Base-by-base conservation (phyloP, 768 basidiomycete species). In the Lactarius evosmus region DNA sequence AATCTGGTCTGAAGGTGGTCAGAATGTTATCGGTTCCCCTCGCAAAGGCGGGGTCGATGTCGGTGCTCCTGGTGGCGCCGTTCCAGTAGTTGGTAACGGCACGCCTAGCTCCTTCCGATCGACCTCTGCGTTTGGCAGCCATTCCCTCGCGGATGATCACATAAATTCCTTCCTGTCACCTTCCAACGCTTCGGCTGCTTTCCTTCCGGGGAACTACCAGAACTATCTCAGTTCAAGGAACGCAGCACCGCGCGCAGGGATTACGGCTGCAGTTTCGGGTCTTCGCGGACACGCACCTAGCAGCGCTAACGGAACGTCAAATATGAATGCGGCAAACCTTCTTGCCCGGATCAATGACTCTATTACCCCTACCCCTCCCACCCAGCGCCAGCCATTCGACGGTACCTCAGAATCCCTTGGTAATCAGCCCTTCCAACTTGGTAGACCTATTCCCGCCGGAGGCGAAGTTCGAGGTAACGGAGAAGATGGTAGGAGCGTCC, bases 161-260 rank as follows among this genome's bases (percentile, higher is more conserved):
- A 52, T 71, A 0, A 75, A 74, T 0, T 69, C 77, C 19, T 79
- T 81, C 74, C 77, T 86, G 65, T 78, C 81, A 44, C 89, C 89
- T 0, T 88, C 87, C 56, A 92, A 93, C 70, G 89, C 91, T 3
- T 89, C 87, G 38, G 90, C 88, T 1, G 91, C 91, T 9, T 93
- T 93, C 78, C 77, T 93, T 11, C 88, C 89, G 1, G 82, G 87
- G 9, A 74, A 89, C 41, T 87, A 88, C 66, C 81, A 82, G 38
- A 83, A 85, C 67, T 90, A 89, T 66, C 74, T 83, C 49, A 80
- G 76, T 60, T 76, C 84, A 12, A 85, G 84, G 70, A 68, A 67
- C 44, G 70, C 52, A 11, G 72, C 69, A 22, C 69, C 72, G 11
- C 77, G 77, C n/a, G 67, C 67, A 3, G 60, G 74, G 29, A 34